Base-by-base conservation (phyloP, 306 rosid genomes). In the Sindora glabra region DNA sequence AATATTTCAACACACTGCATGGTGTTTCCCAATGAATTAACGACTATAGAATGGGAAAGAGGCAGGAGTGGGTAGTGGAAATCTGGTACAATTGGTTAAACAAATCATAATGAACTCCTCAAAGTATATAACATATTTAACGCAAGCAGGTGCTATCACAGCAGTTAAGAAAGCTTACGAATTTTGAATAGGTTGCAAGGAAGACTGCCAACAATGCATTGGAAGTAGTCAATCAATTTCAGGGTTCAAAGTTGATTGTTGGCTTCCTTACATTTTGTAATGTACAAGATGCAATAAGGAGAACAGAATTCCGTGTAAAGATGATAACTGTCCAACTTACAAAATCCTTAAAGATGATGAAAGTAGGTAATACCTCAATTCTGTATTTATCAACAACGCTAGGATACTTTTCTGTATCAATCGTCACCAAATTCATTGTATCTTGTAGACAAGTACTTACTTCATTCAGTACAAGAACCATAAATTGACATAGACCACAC, bases 401-500 rank as follows among this genome's bases (percentile, higher is more conserved):
- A 40, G 96, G 89, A 54, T 92, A 88, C 81, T 88, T 92, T 77
- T 92, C 98, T 0, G 98, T 92, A 65, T 92, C 98, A 40, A 92
- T 84, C 83, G 88, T 92, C 32, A 84, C 90, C 19, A 92, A 82
- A 69, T 78, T 86, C 46, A 92, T 70, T 67, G 68, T 83, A 65
- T 83, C 96, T 12, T 37, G 60, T 62, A 92, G 81, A 6, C 67
- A 52, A 26, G 78, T 25, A 58, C 94, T 78, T 10, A 92, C 98
- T 71, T 92, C 86, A n/a, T 83, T 36, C 39, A 92, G 98, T 24
- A 92, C 61, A 2, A 96, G 96, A 64, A 68, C 89, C 98, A 92
- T 92, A 48, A 79, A 86, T 53, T 92, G 98, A 81, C 98, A 92
- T 54, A 96, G 98, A 69, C 98, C 98, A 37, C 98, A 92, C 98